Evolutionary conservation across 2,329 filamentous ascomycete species (phyloP).

Genomic region (Hymenoscyphus fraxineus): DNA sequence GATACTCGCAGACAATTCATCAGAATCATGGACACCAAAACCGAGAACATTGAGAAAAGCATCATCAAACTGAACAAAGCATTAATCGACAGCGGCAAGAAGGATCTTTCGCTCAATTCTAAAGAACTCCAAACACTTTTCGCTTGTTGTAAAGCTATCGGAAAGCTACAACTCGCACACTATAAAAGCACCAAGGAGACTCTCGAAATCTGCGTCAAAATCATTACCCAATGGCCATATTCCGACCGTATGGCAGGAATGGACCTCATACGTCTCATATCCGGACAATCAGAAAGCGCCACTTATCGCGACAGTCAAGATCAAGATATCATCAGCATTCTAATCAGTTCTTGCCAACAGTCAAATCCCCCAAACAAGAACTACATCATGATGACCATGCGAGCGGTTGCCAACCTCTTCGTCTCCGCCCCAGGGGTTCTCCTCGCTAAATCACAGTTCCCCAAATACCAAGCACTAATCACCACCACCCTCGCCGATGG

Average conservation of each 20-base stretch:
- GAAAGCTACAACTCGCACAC: slow-evolving; percentile 42
- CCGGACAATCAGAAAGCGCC: slow-evolving; percentile 64
- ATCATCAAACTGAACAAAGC: slow-evolving; percentile 70
- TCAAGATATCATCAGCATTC: slow-evolving; percentile 54
- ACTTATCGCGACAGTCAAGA: slow-evolving; percentile 47
- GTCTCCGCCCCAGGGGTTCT: slow-evolving; percentile 66
- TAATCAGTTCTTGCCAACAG: slow-evolving; percentile 58
- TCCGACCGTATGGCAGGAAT: slow-evolving; percentile 77
- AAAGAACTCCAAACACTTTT: slow-evolving; percentile 63
- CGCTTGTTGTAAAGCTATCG: slow-evolving; percentile 60
- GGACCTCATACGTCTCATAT: slow-evolving; percentile 81
- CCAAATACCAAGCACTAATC: slow-evolving; percentile 45
- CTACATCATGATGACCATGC: slow-evolving; percentile 81
- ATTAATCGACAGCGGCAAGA: slow-evolving; percentile 66
- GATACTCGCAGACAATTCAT: slow-evolving; percentile 79
- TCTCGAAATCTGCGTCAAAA: slow-evolving; percentile 63
- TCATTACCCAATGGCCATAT: slow-evolving; percentile 76
- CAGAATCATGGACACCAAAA: slow-evolving; percentile 70
- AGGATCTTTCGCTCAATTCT: slow-evolving; percentile 70
- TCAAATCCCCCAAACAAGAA: slow-evolving; percentile 63
- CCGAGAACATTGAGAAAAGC: slow-evolving; percentile 69
- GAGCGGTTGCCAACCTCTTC: slow-evolving; percentile 81
- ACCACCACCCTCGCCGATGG: slow-evolving; percentile 62
- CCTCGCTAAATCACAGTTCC: slow-evolving; percentile 56
- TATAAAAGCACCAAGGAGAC: slow-evolving; percentile 49